Percentiles rank a stretch among this genome's conserved stretches.
phyloP scores from a whole-genome alignment of 2,329 filamentous ascomycete genomes.

The Balansia obtecta region DNA sequence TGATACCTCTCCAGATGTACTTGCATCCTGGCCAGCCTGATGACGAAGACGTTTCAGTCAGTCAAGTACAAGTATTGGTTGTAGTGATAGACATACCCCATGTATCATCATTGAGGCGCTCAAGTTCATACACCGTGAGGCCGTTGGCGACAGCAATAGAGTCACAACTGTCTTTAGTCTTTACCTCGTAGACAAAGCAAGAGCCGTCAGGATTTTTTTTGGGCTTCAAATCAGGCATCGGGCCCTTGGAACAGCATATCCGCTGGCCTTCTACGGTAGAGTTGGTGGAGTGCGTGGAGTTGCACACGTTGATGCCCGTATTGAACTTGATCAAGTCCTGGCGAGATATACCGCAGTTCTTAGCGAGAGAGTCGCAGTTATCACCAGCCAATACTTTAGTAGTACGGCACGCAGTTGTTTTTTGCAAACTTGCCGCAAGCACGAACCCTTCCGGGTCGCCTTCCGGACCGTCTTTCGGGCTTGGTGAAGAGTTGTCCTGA shows the following conservation, averaged over 20 bases:
- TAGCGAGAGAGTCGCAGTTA: conserved; percentile 20
- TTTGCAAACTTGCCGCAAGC: background rate
- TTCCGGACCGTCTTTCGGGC: background rate
- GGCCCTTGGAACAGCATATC: conserved; percentile 24
- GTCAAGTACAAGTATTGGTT: background rate
- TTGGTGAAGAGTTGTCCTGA: background rate
- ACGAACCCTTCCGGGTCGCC: background rate
- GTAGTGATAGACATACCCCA: background rate
- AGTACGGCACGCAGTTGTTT: background rate
- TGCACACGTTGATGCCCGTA: conserved; percentile 12
- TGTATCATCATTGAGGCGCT: background rate
- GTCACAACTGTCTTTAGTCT: conserved; percentile 21
- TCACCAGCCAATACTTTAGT: conserved; percentile 14
- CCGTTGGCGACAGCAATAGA: conserved; percentile 14
- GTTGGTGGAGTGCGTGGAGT: conserved; percentile 11
- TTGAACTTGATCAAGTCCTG: conserved; percentile 24
- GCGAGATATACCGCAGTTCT: conserved; percentile 22
- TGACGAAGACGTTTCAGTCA: background rate
- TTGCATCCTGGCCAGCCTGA: background rate
- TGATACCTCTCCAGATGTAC: background rate
- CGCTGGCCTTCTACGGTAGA: conserved; percentile 16
- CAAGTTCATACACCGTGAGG: background rate
- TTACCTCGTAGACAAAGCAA: conserved; percentile 24
- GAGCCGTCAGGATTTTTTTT: conserved; percentile 14
- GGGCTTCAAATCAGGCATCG: conserved; percentile 6